These are phyloP conservation scores for Pseudocercospora ulei DNA, from an alignment of 2,329 filamentous ascomycete species.

Conservation along the genomic window DNA sequence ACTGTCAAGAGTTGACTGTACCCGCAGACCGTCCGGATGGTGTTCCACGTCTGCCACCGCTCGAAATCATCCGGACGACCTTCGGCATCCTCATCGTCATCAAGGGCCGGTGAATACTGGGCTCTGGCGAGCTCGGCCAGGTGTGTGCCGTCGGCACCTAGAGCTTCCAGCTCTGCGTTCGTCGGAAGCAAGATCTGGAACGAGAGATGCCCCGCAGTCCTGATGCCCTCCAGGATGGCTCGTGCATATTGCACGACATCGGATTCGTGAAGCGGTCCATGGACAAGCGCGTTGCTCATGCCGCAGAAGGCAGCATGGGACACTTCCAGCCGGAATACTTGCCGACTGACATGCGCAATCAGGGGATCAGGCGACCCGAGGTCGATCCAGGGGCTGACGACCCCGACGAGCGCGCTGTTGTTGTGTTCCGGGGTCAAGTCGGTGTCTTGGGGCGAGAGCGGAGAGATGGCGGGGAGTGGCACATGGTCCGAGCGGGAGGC, in stretches of 20 bases:
- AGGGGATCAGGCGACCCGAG: slow-evolving; percentile 71
- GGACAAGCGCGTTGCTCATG: slow-evolving; percentile 69
- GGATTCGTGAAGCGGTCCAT: slow-evolving; percentile 51
- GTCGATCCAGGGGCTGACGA: slow-evolving; percentile 88
- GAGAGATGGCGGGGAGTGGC: slow-evolving; percentile 44
- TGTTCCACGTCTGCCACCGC: slow-evolving; percentile 89
- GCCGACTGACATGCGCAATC: slow-evolving; percentile 75
- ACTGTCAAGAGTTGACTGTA: slow-evolving; percentile 73
- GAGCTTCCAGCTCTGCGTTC: slow-evolving; percentile 59
- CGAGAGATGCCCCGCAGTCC: slow-evolving; percentile 64
- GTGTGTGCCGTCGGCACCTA: slow-evolving; percentile 45
- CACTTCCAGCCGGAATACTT: slow-evolving; percentile 81
- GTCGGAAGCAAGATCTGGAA: slow-evolving; percentile 75
- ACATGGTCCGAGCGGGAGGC: slow-evolving; percentile 35
- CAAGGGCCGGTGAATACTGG: slow-evolving; percentile 26
- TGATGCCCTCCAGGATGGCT: slow-evolving; percentile 69
- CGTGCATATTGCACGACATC: slow-evolving; percentile 67
- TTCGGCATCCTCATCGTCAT: slow-evolving; percentile 23
- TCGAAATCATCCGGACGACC: slow-evolving; percentile 51
- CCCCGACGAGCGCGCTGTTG: slow-evolving; percentile 64
- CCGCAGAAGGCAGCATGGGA: slow-evolving; percentile 95
- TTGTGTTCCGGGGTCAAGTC: slow-evolving; percentile 57
- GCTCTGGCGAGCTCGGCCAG: slow-evolving; percentile 43
- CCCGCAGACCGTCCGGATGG: slow-evolving; percentile 72
- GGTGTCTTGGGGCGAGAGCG: slow-evolving; percentile 72